phyloP scores from a whole-genome alignment of 2,329 filamentous ascomycete genomes.

The Phyllosticta paracitricarpa region DNA sequence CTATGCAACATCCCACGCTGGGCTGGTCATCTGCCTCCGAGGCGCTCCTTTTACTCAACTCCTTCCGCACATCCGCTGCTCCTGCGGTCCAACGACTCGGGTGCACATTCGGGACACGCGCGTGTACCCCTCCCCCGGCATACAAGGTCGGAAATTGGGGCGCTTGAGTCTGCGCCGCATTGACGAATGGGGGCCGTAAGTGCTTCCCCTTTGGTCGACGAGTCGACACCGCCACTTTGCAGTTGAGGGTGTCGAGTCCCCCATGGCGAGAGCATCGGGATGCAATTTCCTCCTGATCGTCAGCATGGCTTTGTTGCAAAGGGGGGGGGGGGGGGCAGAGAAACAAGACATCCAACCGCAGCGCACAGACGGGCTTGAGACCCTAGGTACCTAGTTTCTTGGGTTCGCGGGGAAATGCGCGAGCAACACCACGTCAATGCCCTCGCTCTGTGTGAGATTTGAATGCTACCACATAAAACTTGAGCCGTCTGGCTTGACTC shows the following conservation, averaged over 20 bases:
- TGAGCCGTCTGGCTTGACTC: neutral
- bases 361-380: neutral
- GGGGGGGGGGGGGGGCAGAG: neutral
- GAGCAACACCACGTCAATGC: neutral
- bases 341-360: neutral
- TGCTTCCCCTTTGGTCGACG: neutral
- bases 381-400: neutral
- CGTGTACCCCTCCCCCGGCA: neutral
- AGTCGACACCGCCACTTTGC: neutral
- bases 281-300: neutral
- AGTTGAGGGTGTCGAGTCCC: neutral
- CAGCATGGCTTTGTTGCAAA: slow-evolving; percentile 7
- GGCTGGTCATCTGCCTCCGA: slow-evolving; percentile 4
- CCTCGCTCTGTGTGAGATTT: neutral
- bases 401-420: neutral
- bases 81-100: slow-evolving; percentile 3
- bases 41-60: slow-evolving; percentile 3
- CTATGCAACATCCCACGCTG: neutral
- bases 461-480: neutral
- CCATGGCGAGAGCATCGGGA: neutral
- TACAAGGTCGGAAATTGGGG: slow-evolving; percentile 7
- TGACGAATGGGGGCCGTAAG: slow-evolving; percentile 1
- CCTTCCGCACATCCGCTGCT: neutral
- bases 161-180: neutral
- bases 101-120: neutral